These are phyloP conservation scores for Xylaria bambusicola DNA, from an alignment of 495 filamentous ascomycete genomes.

Conservation along the genomic window DNA sequence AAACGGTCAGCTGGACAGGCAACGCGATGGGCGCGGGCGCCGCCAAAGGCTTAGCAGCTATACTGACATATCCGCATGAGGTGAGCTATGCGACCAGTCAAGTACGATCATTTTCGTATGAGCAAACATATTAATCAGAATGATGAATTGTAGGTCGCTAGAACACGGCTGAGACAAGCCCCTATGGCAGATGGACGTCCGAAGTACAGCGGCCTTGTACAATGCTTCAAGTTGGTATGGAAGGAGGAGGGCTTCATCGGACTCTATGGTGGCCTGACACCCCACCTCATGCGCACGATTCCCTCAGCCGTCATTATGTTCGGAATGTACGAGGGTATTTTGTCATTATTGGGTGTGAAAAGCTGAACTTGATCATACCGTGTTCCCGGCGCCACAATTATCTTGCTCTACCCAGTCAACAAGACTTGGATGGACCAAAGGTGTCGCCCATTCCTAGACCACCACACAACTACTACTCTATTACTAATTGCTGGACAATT, in stretches of 20 bases:
- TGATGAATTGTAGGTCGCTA: slow-evolving; percentile 60
- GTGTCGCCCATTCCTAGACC: background rate
- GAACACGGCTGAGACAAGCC: slow-evolving; percentile 79
- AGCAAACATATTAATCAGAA: slow-evolving; percentile 10
- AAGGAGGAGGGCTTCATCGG: slow-evolving; percentile 82
- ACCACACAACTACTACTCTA: background rate
- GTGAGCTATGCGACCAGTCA: slow-evolving; percentile 42
- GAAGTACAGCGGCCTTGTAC: slow-evolving; percentile 81
- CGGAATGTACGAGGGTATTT: slow-evolving; percentile 83
- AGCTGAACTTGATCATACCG: slow-evolving; percentile 27
- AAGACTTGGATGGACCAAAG: background rate
- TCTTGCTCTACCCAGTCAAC: no score
- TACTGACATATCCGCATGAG: slow-evolving; percentile 88
- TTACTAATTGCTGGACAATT: slow-evolving; percentile 1
- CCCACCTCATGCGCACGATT: slow-evolving; percentile 83
- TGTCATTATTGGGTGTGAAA: slow-evolving; percentile 56
- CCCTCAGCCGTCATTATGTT: slow-evolving; percentile 91
- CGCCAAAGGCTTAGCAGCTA: slow-evolving; percentile 77
- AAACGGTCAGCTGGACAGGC: slow-evolving; percentile 66
- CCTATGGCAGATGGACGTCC: slow-evolving; percentile 69
- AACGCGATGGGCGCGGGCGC: slow-evolving; percentile 74
- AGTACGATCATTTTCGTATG: background rate
- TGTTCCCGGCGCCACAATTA: background rate
- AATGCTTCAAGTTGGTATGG: slow-evolving; percentile 79
- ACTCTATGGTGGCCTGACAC: slow-evolving; percentile 83